These are phyloP conservation scores for Ophiosphaerella narmari DNA, from an alignment of 2,329 filamentous ascomycete species.

Conservation along the genomic window DNA sequence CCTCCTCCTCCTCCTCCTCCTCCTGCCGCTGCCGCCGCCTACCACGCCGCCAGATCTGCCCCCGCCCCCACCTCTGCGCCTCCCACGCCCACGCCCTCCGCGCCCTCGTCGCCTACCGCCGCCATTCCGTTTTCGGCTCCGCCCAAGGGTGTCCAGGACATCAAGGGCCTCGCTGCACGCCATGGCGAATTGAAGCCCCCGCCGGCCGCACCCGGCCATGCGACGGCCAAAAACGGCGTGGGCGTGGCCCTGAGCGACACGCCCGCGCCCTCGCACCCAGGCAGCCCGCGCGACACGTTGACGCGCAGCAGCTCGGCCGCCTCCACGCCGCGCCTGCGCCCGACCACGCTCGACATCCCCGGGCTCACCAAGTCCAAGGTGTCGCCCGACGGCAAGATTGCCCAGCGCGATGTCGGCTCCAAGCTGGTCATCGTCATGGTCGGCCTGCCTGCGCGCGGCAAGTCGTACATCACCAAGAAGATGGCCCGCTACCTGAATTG, in stretches of 20 bases:
- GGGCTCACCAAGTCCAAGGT: constrained; percentile 94
- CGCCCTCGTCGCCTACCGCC: constrained; percentile 20
- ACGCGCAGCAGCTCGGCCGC: constrained; percentile 74
- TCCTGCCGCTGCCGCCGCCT: too few relatives aligned
- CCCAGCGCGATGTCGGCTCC: constrained; percentile 89
- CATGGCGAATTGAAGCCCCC: constrained; percentile 40
- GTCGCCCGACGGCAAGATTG: constrained; percentile 92
- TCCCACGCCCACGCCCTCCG: too few relatives aligned
- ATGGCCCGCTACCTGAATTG: constrained; percentile 92
- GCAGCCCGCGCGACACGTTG: constrained; percentile 66
- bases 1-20: too few relatives aligned
- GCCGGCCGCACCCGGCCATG: constrained; percentile 19
- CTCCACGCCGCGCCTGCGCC: constrained; percentile 80
- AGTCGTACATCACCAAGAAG: constrained; percentile 99
- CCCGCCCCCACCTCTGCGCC: too few relatives aligned
- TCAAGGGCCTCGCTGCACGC: constrained; percentile 27
- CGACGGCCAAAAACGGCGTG: constrained; percentile 48
- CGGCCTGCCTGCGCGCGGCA: constrained; percentile 89
- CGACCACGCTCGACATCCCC: constrained; percentile 94
- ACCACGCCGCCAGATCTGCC: too few relatives aligned
- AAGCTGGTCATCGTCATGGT: constrained; percentile 99
- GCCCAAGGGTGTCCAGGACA: constrained; percentile 30
- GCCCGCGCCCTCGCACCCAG: constrained; percentile 64
- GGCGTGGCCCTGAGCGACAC: constrained; percentile 65
- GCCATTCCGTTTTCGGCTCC: constrained; percentile 13